A percentile compares a stretch with the other conserved stretches of the same genome.
Conservation (phyloP, 2,329 filamentous ascomycete genomes). For the Claviceps arundinis region DNA sequence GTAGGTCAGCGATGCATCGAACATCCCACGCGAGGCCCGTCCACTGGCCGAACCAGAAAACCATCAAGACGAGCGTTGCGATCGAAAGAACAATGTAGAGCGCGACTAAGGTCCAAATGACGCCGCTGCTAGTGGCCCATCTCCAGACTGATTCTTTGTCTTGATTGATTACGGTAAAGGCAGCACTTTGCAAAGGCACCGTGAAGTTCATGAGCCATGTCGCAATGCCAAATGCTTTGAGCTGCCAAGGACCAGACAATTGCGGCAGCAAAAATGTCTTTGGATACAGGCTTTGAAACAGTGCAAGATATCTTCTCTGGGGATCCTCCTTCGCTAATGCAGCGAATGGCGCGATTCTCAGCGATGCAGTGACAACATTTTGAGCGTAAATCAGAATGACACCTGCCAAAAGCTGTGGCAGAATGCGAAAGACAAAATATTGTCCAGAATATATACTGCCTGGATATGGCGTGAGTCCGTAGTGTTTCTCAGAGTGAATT, state of each 20-base stretch:
- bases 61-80: conserved; percentile 37
- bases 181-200: conserved; percentile 65
- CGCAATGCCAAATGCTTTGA: conserved; percentile 52
- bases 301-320: conserved; percentile 45
- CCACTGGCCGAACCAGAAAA: conserved; percentile 50
- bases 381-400: conserved; percentile 65
- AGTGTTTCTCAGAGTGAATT: conserved; percentile 47
- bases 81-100: conserved; percentile 57
- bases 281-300: conserved; percentile 58
- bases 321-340: conserved; percentile 56
- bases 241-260: conserved; percentile 47
- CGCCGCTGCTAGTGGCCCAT: conserved; percentile 66
- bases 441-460: conserved; percentile 53
- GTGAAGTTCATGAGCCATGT: conserved; percentile 72
- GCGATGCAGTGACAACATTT: conserved; percentile 58
- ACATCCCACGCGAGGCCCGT: conserved; percentile 82
- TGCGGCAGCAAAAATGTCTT: conserved; percentile 52
- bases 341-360: conserved; percentile 64
- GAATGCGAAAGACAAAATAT: conserved; percentile 77
- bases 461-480: conserved; percentile 55
- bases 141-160: conserved; percentile 45
- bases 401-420: conserved; percentile 66
- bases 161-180: conserved; percentile 53
- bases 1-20: conserved; percentile 65
- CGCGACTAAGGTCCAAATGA: conserved; percentile 65